phyloP scores from a whole-genome alignment of 257 asterid species.

The Solanum bukasovii region DNA sequence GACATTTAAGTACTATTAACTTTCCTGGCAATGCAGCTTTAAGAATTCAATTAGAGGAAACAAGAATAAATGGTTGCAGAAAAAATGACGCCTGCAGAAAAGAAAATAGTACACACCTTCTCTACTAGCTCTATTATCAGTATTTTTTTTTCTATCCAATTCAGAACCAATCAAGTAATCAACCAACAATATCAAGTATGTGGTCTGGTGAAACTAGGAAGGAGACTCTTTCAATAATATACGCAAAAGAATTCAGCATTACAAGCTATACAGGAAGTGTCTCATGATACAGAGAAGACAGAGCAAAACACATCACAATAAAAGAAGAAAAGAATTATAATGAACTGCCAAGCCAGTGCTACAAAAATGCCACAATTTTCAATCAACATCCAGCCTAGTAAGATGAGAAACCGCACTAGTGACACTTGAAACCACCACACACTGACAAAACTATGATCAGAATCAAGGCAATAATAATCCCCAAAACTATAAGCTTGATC shows the following conservation, averaged over 20 bases:
- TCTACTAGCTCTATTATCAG: not conserved
- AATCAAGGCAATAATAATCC: constrained; percentile 73
- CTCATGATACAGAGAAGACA: constrained; percentile 17
- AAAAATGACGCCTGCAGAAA: not conserved
- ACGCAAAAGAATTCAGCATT: constrained; percentile 18
- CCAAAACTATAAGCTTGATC: constrained; percentile 90
- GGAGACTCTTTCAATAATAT: constrained; percentile 14
- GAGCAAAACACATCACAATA: constrained; percentile 14
- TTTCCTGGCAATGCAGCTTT: not conserved
- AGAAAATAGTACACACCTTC: not conserved
- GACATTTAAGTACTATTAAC: not conserved
- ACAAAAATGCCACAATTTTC: constrained; percentile 8
- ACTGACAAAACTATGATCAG: constrained; percentile 77
- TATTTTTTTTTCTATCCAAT: not conserved
- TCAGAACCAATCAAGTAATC: not conserved
- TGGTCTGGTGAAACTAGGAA: not conserved
- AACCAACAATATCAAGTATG: not conserved
- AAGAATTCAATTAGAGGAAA: not conserved
- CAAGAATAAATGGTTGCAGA: not conserved
- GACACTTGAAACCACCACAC: constrained; percentile 76
- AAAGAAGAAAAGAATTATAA: constrained; percentile 3
- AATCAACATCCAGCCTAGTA: constrained; percentile 7
- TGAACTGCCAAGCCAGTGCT: constrained; percentile 2
- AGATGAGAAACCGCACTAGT: constrained; percentile 3
- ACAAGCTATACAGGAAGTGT: constrained; percentile 52